phyloP scores from a whole-genome alignment of 148 eudicot species.

The Chenopodium berlandieri region DNA sequence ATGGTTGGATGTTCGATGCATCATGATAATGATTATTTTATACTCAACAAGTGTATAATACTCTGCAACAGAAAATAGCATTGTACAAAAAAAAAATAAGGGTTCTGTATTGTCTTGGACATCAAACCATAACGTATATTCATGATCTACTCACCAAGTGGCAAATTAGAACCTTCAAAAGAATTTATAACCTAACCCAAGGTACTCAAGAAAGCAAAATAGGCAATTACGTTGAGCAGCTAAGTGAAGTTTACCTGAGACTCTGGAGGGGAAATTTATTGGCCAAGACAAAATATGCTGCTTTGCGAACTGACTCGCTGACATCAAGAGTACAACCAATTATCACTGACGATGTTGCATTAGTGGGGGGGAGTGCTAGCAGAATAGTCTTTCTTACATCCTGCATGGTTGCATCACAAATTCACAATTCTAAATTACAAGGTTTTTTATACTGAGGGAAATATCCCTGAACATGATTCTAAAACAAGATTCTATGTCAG shows the following conservation, averaged over 20 bases:
- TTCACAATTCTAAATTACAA: conserved; percentile 9
- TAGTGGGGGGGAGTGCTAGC: conserved; percentile 77
- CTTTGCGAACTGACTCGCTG: conserved; percentile 84
- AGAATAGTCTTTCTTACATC: conserved; percentile 86
- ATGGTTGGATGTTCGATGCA: not conserved
- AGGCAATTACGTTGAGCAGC: not conserved
- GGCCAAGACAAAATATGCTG: conserved; percentile 85
- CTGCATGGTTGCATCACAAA: conserved; percentile 42
- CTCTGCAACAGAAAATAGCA: not conserved
- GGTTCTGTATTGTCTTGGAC: not conserved
- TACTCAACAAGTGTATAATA: not conserved
- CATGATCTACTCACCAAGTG: not conserved
- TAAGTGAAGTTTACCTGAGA: conserved; percentile 56
- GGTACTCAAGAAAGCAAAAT: not conserved
- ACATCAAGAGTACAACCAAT: conserved; percentile 87
- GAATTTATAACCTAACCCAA: not conserved
- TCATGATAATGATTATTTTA: not conserved
- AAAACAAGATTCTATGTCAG: not conserved
- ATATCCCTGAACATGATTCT: too few species aligned
- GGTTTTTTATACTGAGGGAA: not conserved
- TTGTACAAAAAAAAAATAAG: not conserved
- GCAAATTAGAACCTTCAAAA: not conserved
- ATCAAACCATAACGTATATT: not conserved
- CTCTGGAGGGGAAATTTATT: conserved; percentile 92
- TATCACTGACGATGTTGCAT: conserved; percentile 60